Percentiles rank a stretch among this genome's conserved stretches.
phyloP scores from a whole-genome alignment of 2,329 filamentous ascomycete genomes.

The Dactylellina drechsleri region DNA sequence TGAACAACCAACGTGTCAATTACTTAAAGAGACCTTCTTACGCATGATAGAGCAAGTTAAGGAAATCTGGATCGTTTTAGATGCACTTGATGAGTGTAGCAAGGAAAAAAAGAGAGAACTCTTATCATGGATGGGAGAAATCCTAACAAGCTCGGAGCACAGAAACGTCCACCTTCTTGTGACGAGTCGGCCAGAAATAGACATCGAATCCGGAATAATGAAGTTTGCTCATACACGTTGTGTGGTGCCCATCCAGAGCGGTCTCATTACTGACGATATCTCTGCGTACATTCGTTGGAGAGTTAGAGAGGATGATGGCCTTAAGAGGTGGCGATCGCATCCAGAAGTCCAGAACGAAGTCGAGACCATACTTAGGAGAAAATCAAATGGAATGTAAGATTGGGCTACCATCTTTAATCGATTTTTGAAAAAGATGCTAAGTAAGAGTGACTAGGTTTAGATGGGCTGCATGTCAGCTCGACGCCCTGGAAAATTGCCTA shows the following conservation, averaged over 20 bases:
- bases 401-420: too few species aligned
- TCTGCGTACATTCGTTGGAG: not conserved
- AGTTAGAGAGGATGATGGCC: constrained; percentile 54
- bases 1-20: constrained; percentile 57
- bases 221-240: too few species aligned
- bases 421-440: too few species aligned
- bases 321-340: constrained; percentile 57
- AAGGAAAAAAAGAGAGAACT: too few species aligned
- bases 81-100: constrained; percentile 60
- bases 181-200: not conserved
- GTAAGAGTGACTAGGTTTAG: too few species aligned
- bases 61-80: constrained; percentile 58
- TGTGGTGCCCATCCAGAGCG: not conserved
- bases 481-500: constrained; percentile 57
- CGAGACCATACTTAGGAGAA: constrained; percentile 37
- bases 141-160: too few species aligned
- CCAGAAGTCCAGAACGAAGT: constrained; percentile 50
- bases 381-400: constrained; percentile 60
- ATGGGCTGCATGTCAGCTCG: constrained; percentile 59
- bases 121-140: too few species aligned
- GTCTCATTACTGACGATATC: constrained; percentile 8
- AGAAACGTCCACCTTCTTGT: not conserved
- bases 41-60: constrained; percentile 58
- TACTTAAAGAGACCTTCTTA: constrained; percentile 56
- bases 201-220: not conserved